A percentile compares a stretch with the other conserved stretches of the same genome.
Evolutionary conservation across 169 alveolate species (phyloP).

Genomic region (Eimeria tenella): DNA sequence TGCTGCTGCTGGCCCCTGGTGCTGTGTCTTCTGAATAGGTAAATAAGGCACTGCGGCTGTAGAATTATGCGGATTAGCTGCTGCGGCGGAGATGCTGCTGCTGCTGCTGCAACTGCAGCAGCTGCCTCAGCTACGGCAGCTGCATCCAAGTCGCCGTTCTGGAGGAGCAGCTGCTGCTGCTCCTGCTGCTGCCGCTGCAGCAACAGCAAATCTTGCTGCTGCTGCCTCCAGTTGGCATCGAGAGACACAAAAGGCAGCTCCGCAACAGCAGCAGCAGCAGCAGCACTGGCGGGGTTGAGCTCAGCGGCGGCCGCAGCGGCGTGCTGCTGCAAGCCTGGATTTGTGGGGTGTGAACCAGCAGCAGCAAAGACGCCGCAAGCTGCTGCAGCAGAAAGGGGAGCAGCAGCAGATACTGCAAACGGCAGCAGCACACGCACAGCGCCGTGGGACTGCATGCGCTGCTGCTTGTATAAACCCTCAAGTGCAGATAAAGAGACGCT

Average conservation of each 20-base stretch:
- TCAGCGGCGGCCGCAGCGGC: background rate
- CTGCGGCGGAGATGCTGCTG: background rate
- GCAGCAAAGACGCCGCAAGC: background rate
- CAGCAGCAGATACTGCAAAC: background rate
- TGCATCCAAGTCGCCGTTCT: background rate
- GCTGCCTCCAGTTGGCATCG: conserved; percentile 1
- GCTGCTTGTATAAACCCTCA: background rate
- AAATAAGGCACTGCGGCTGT: background rate
- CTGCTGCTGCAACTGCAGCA: background rate
- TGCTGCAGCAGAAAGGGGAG: background rate
- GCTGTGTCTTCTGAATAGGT: background rate
- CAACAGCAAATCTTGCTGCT: background rate
- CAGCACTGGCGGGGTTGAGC: background rate
- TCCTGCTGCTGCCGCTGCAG: conserved; percentile 10
- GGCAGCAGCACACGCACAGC: background rate
- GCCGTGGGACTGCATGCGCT: background rate
- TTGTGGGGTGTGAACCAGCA: background rate
- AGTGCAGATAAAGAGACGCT: background rate
- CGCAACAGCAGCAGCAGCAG: conserved; percentile 22
- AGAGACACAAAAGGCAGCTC: background rate
- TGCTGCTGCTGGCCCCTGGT: background rate
- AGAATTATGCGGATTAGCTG: background rate
- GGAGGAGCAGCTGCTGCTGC: conserved; percentile 1
- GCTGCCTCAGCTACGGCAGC: conserved; percentile 3
- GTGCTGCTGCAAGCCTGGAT: background rate